Percentiles rank a stretch among this genome's conserved stretches.
Evolutionary conservation across 108 stramenopile species (phyloP).

Genomic region (Epithemia pelagica): DNA sequence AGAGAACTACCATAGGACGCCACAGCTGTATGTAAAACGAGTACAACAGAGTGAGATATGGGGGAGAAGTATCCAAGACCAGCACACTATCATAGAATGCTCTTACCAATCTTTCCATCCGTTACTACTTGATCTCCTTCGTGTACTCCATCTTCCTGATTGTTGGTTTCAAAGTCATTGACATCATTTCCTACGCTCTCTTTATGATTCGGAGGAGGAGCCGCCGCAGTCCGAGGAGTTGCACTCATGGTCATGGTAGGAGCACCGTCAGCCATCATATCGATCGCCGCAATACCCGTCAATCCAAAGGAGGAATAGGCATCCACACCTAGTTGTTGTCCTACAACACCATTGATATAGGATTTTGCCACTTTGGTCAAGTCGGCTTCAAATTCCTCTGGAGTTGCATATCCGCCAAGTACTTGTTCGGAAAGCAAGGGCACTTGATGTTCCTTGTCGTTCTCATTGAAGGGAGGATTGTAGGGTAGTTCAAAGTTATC

Average conservation of each 20-base stretch:
- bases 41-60: too few relatives aligned
- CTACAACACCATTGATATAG: background rate
- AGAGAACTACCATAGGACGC: slow-evolving; percentile 36
- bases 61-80: too few relatives aligned
- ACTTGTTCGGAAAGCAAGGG: too few relatives aligned
- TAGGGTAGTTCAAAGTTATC: too few relatives aligned
- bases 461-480: too few relatives aligned
- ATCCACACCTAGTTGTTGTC: background rate
- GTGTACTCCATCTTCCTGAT: slow-evolving; percentile 47
- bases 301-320: background rate
- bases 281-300: background rate
- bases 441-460: too few relatives aligned
- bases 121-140: slow-evolving; percentile 44
- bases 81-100: too few relatives aligned
- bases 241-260: too few relatives aligned
- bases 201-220: too few relatives aligned
- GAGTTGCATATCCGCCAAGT: background rate
- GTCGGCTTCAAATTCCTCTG: background rate
- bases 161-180: slow-evolving; percentile 43
- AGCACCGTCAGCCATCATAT: background rate
- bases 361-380: slow-evolving; percentile 1
- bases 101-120: slow-evolving; percentile 25
- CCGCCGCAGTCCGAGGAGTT: too few relatives aligned
- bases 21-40: slow-evolving; percentile 5
- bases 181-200: background rate